These are phyloP conservation scores for Debaryomyces nepalensis DNA, from an alignment of 1,139 yeast species.

Conservation along the genomic window DNA sequence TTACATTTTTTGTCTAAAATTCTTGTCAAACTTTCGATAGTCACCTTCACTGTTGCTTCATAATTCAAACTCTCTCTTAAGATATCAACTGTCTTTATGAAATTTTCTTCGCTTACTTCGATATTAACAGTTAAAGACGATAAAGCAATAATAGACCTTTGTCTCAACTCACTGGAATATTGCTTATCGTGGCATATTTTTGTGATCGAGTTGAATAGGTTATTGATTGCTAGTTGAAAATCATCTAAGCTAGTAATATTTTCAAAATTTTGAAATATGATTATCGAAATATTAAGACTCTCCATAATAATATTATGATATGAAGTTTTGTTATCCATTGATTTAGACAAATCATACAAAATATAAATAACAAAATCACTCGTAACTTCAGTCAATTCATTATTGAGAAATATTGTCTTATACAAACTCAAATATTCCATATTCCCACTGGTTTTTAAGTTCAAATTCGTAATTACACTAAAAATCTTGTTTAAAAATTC, in stretches of 20 bases:
- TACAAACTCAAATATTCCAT: slow-evolving; percentile 35
- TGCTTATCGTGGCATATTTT: slow-evolving; percentile 45
- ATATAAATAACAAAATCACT: slow-evolving; percentile 34
- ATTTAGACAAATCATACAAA: slow-evolving; percentile 45
- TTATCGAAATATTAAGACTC: slow-evolving; percentile 48
- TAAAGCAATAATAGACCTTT: slow-evolving; percentile 45
- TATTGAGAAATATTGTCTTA: slow-evolving; percentile 26
- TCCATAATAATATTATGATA: slow-evolving; percentile 56
- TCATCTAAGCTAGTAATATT: slow-evolving; percentile 20
- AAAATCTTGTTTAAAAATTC: slow-evolving; percentile 27
- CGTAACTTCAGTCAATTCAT: slow-evolving; percentile 20
- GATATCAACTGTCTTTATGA: slow-evolving; percentile 21
- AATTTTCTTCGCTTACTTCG: slow-evolving; percentile 18
- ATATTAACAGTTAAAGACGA: slow-evolving; percentile 30
- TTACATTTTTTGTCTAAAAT: slow-evolving; percentile 24
- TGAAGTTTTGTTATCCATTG: slow-evolving; percentile 39
- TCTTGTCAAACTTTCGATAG: slow-evolving; percentile 37
- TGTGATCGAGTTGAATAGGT: slow-evolving; percentile 26
- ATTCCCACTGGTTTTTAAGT: slow-evolving; percentile 27
- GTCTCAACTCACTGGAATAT: slow-evolving; percentile 56
- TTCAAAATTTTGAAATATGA: slow-evolving; percentile 33
- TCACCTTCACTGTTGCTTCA: slow-evolving; percentile 40
- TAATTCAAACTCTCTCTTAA: slow-evolving; percentile 33
- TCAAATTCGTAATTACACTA: slow-evolving; percentile 22
- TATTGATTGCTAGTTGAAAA: slow-evolving; percentile 23